Evolutionary conservation across 495 filamentous ascomycete genomes (phyloP), one percentile per base, ranked within the genome.

Genomic region (Amphirosellinia nigrospora): DNA sequence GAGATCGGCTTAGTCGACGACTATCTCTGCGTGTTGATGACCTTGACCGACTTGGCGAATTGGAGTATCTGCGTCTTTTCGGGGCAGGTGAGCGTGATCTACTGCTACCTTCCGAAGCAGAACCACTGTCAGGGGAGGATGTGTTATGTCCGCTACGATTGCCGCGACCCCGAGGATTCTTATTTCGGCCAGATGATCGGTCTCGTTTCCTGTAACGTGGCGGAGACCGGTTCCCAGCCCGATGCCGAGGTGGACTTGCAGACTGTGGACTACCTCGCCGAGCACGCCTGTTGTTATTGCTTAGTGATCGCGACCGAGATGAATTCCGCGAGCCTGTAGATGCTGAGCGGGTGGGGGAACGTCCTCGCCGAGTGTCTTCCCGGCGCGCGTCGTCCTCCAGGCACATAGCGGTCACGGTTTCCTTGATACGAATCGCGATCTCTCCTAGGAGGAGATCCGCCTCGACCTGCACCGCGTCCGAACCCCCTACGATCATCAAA

Each of bases 381-480:
- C 81, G 77, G 30, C 64, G 79, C 78, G 62, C 81, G 78, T 65
- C 83, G 84, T 56, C 74, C 72, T 65, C 74, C 78, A 46, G 85
- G 85, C 61, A 86, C 79, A 70, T 87, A 87, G 68, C 83, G 81
- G 77, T 87, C 85, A 62, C 80, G 78, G 64, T 83, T 73, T 43
- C 75, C 73, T 62, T 76, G 73, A 66, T 82, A 83, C 10, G 78
- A 74, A 70, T 81, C 80, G 23, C 80, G 73, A n/a, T 75, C 80
- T 68, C 78, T 82, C 55, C 84, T 69, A 79, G 88, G 75, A 52
- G 91, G 90, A n/a, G 91, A 92, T 38, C 88, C 82, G 26, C 93
- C 93, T 69, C 84, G 81, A 34, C 79, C 75, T 38, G 75, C 71
- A 30, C 84, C 78, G 10, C 83, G 82, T 21, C 80, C 81, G 45